A percentile compares a stretch with the other conserved stretches of the same genome.
Evolutionary conservation across 176 grass and related monocot species (phyloP).

Genomic region (Stipa capillata): DNA sequence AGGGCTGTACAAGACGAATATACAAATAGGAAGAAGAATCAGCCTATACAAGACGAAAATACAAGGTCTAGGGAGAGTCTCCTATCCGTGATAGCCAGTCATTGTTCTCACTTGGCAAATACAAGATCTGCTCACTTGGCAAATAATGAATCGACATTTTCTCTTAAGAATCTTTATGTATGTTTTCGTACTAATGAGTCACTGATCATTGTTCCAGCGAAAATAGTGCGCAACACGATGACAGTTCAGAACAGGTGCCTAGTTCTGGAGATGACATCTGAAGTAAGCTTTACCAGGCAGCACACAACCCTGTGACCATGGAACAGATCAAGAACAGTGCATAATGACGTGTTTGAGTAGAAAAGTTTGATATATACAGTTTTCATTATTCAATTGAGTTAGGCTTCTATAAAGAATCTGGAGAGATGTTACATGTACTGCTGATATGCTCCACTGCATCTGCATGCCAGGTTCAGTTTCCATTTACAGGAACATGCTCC

Average conservation of each 20-base stretch:
- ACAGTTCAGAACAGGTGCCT: background rate
- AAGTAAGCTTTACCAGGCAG: no score
- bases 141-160: background rate
- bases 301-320: no score
- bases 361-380: background rate
- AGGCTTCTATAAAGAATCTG: background rate
- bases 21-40: no score
- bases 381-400: background rate
- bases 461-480: slow-evolving; percentile 7
- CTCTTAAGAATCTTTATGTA: background rate
- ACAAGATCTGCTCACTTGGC: background rate
- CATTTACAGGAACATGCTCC: slow-evolving; percentile 17
- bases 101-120: no score
- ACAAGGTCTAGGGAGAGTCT: no score
- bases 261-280: background rate
- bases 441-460: background rate
- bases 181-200: background rate
- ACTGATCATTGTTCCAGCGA: background rate
- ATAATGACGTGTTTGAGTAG: no score
- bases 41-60: no score
- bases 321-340: no score
- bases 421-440: background rate
- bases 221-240: background rate
- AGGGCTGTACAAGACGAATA: no score
- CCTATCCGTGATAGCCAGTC: no score